These are phyloP conservation scores for Cicer bijugum DNA, from an alignment of 306 rosid genomes.

Conservation along the genomic window DNA sequence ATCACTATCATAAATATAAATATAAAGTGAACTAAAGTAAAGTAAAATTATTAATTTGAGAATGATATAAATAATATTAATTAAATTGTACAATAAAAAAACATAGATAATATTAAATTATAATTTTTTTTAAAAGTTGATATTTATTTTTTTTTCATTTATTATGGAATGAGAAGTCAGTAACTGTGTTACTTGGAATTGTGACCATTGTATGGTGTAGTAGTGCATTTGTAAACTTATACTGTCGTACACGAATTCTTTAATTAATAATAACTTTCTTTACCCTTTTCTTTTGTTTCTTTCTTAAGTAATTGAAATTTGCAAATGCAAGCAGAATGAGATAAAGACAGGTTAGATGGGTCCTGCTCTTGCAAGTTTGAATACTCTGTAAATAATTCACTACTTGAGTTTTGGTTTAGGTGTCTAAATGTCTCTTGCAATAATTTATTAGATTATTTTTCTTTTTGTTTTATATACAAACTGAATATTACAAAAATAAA, in stretches of 20 bases:
- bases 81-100: too few species aligned
- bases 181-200: background rate
- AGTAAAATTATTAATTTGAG: too few species aligned
- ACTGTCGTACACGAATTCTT: background rate
- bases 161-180: background rate
- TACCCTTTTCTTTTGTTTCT: conserved; percentile 5
- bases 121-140: too few species aligned
- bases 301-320: conserved; percentile 6
- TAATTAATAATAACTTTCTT: background rate
- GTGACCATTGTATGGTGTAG: background rate
- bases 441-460: background rate
- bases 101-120: too few species aligned
- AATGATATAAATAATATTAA: too few species aligned
- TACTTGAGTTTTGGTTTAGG: background rate
- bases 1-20: too few species aligned
- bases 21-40: too few species aligned
- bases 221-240: background rate
- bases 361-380: conserved; percentile 11
- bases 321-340: background rate
- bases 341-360: conserved; percentile 16
- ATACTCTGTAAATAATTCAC: background rate
- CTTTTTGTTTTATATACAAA: background rate
- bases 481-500: too few species aligned
- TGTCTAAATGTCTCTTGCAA: conserved; percentile 16
- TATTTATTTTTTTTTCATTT: too few species aligned